phyloP scores from a whole-genome alignment of 116 monocot genomes.

The Phalaenopsis hybrid region DNA sequence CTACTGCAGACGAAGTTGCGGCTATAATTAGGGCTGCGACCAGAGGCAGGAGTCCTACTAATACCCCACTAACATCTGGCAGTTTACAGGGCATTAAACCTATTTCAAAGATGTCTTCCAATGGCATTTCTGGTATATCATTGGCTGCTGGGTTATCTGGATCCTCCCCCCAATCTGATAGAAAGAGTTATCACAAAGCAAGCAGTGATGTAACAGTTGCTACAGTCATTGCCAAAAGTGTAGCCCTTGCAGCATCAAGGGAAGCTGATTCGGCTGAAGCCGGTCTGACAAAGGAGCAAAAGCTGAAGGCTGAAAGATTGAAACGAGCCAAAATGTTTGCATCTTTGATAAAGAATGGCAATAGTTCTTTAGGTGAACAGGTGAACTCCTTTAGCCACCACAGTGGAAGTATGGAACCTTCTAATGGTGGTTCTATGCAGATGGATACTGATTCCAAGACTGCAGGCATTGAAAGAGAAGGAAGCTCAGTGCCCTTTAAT shows the following conservation, averaged over 20 bases:
- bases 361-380: conserved; percentile 12
- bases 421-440: conserved; percentile 14
- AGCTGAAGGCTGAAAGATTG: conserved; percentile 86
- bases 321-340: conserved; percentile 88
- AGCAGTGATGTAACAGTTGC: conserved; percentile 44
- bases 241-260: conserved; percentile 45
- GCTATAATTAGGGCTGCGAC: conserved; percentile 1
- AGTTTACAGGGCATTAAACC: conserved; percentile 11
- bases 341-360: conserved; percentile 64
- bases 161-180: conserved; percentile 3
- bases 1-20: conserved; percentile 8
- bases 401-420: conserved; percentile 10
- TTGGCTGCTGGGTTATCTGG: conserved; percentile 1
- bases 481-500: conserved; percentile 37
- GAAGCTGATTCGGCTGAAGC: conserved; percentile 80
- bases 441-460: conserved; percentile 17
- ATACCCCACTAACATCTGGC: not conserved
- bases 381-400: conserved; percentile 8
- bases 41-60: conserved; percentile 2
- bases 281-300: conserved; percentile 60
- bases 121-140: conserved; percentile 16
- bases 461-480: conserved; percentile 40
- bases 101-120: conserved; percentile 11
- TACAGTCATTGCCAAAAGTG: conserved; percentile 62
- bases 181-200: not conserved